These are phyloP conservation scores for Macrotyloma uniflorum DNA, from an alignment of 306 rosid species.

Conservation along the genomic window DNA sequence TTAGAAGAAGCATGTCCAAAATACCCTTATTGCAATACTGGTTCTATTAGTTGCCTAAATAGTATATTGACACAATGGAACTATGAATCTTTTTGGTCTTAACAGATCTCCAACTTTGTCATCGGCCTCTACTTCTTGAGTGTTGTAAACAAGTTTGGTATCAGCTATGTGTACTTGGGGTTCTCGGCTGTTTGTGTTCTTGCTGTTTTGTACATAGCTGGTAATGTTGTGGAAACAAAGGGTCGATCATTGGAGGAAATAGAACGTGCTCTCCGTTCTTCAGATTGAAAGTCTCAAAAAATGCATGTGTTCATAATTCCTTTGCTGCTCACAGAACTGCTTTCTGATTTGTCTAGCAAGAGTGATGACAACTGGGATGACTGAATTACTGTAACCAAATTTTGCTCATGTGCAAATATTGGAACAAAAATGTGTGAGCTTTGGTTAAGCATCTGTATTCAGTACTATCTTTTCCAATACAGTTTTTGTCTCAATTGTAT, in stretches of 20 bases:
- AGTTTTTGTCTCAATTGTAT: constrained; percentile 20
- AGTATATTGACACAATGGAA: constrained; percentile 12
- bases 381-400: constrained; percentile 27
- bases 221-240: constrained; percentile 92
- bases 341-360: constrained; percentile 22
- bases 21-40: neutral
- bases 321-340: constrained; percentile 32
- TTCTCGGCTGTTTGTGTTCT: constrained; percentile 76
- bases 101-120: constrained; percentile 87
- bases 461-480: constrained; percentile 11
- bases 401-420: constrained; percentile 29
- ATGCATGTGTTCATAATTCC: constrained; percentile 21
- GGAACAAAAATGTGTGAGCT: constrained; percentile 6
- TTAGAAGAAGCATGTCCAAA: no score
- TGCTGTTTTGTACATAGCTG: constrained; percentile 82
- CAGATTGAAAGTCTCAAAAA: constrained; percentile 48
- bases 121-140: constrained; percentile 96
- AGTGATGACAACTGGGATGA: neutral
- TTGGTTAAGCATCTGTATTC: constrained; percentile 29
- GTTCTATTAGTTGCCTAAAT: neutral
- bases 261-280: constrained; percentile 72
- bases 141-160: constrained; percentile 88
- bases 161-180: constrained; percentile 86
- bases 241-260: constrained; percentile 96
- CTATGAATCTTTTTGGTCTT: constrained; percentile 15